phyloP scores from a whole-genome alignment of 306 rosid genomes.

The Acacia crassicarpa region DNA sequence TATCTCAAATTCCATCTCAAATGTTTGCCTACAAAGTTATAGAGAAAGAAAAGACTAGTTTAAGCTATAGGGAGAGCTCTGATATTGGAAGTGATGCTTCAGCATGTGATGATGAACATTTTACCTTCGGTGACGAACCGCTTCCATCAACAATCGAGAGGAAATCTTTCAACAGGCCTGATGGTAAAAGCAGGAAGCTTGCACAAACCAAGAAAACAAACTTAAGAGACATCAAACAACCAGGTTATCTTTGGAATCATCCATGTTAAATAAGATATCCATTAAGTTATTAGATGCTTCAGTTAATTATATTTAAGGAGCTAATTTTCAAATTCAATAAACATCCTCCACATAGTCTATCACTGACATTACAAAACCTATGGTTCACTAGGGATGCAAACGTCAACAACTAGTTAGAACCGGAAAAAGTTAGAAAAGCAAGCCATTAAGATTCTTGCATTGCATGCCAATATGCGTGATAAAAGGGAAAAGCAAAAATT shows the following conservation, averaged over 20 bases:
- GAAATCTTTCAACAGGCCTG: constrained; percentile 17
- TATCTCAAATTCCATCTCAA: constrained; percentile 75
- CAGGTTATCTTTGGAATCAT: constrained; percentile 44
- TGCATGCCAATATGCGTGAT: neutral
- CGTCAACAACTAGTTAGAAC: constrained; percentile 19
- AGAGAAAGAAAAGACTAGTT: constrained; percentile 50
- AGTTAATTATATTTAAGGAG: constrained; percentile 13
- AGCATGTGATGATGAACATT: constrained; percentile 62
- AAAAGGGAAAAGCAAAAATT: neutral
- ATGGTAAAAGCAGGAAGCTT: constrained; percentile 42
- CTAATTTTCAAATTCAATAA: constrained; percentile 3
- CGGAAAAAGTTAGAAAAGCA: neutral
- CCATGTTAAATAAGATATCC: neutral
- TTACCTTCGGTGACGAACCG: constrained; percentile 24
- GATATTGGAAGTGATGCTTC: constrained; percentile 88
- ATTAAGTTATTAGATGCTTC: constrained; percentile 4
- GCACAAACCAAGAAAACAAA: constrained; percentile 44
- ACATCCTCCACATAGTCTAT: neutral
- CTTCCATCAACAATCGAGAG: too few species aligned
- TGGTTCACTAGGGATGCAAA: constrained; percentile 1
- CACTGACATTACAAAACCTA: neutral
- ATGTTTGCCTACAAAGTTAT: constrained; percentile 65
- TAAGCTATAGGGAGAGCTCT: constrained; percentile 53
- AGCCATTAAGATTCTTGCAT: neutral
- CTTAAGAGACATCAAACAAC: constrained; percentile 41